Evolutionary conservation across 352 stramenopile species (phyloP).

Genomic region (Globisporangium rhizosaccharum): DNA sequence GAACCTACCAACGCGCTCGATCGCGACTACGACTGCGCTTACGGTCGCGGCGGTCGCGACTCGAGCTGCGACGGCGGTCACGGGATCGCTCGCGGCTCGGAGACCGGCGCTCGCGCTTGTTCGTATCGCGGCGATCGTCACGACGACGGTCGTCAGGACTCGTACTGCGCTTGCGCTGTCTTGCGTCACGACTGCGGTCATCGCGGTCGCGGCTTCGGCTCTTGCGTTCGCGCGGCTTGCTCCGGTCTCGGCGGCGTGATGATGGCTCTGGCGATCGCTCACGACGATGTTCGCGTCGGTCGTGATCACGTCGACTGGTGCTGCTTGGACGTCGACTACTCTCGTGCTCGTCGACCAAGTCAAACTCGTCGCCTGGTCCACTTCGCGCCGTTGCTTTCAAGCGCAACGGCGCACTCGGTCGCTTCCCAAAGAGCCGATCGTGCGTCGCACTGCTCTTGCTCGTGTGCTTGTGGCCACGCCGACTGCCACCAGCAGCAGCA

Average conservation of each 20-base stretch:
- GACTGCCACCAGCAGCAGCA: conserved; percentile 17
- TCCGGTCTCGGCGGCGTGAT: neutral
- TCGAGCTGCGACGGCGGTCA: neutral
- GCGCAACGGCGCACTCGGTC: conserved; percentile 16
- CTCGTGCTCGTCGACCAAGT: conserved; percentile 9
- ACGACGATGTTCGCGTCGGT: conserved; percentile 4
- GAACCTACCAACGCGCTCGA: neutral
- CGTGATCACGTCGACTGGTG: conserved; percentile 1
- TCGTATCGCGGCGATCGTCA: neutral
- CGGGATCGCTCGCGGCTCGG: conserved; percentile 1
- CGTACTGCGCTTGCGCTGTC: conserved; percentile 1
- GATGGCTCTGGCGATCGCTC: neutral
- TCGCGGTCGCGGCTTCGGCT: conserved; percentile 13
- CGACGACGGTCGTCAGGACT: conserved; percentile 3
- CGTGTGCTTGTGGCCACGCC: conserved; percentile 19
- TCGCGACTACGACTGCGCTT: conserved; percentile 22
- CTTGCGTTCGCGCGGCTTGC: conserved; percentile 4
- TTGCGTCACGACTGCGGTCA: neutral
- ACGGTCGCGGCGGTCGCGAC: conserved; percentile 4
- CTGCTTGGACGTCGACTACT: neutral
- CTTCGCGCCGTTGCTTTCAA: conserved; percentile 33
- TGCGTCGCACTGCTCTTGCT: conserved; percentile 14
- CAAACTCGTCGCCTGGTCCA: conserved; percentile 7
- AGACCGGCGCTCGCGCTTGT: conserved; percentile 5
- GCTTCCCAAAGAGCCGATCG: conserved; percentile 22